Percentiles rank a stretch among this genome's conserved stretches.
phyloP scores from a whole-genome alignment of 345 rosid genomes.

The Zanthoxylum bungeanum region DNA sequence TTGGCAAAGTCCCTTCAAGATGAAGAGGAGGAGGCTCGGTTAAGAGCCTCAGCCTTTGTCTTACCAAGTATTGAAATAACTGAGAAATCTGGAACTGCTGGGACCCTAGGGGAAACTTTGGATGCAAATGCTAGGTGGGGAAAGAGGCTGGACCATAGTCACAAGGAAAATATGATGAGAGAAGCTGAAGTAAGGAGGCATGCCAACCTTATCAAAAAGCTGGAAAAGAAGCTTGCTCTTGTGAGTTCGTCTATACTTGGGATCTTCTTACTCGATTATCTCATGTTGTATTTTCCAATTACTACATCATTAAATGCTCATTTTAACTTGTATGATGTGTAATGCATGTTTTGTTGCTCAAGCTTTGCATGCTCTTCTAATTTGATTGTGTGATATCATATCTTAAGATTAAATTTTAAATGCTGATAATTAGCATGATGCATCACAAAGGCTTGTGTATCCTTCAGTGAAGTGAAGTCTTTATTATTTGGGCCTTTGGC shows the following conservation, averaged over 20 bases:
- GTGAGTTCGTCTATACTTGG: slow-evolving; percentile 48
- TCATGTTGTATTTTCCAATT: slow-evolving; percentile 9
- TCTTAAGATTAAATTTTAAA: not conserved
- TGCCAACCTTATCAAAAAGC: slow-evolving; percentile 58
- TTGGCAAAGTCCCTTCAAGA: slow-evolving; percentile 66
- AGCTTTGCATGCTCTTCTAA: not conserved
- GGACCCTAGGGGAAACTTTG: slow-evolving; percentile 84
- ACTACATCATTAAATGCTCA: not conserved
- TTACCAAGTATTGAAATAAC: slow-evolving; percentile 30
- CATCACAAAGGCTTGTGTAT: not conserved
- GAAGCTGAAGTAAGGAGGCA: slow-evolving; percentile 70
- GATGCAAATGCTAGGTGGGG: slow-evolving; percentile 87
- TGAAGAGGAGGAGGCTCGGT: slow-evolving; percentile 78
- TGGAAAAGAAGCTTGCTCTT: slow-evolving; percentile 66
- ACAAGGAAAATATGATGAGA: slow-evolving; percentile 51
- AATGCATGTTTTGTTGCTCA: not conserved
- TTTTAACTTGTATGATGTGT: slow-evolving; percentile 1
- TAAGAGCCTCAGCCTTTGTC: slow-evolving; percentile 65
- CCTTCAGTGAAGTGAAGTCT: not conserved
- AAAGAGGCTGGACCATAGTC: slow-evolving; percentile 47
- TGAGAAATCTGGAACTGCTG: slow-evolving; percentile 54
- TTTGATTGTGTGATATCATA: not conserved
- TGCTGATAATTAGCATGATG: not conserved
- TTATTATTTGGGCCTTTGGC: not conserved
- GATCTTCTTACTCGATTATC: slow-evolving; percentile 1